A percentile compares a stretch with the other conserved stretches of the same genome.
Evolutionary conservation across 2,329 filamentous ascomycete genomes (phyloP).

Genomic region (Teratosphaeria nubilosa): DNA sequence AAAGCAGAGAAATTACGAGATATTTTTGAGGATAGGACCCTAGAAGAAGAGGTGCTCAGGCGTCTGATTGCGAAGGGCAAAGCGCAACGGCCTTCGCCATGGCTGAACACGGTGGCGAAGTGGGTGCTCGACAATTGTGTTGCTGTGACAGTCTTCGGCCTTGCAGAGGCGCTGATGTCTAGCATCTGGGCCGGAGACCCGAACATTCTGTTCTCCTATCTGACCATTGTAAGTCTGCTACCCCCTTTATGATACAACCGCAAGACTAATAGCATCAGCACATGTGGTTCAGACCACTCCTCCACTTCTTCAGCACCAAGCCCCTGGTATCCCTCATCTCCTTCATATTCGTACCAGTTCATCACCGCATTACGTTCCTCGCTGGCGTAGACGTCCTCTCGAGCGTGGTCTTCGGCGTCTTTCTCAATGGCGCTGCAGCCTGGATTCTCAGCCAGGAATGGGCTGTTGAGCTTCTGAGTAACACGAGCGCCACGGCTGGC

Average conservation of each 20-base stretch:
- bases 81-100: neutral
- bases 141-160: neutral
- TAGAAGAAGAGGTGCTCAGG: neutral
- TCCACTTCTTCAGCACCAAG: neutral
- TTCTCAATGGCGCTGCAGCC: neutral
- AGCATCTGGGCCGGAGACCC: neutral
- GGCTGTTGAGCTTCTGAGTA: neutral
- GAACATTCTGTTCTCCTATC: neutral
- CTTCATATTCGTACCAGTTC: neutral
- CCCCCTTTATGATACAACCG: neutral
- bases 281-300: neutral
- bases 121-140: neutral
- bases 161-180: neutral
- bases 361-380: neutral
- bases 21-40: neutral
- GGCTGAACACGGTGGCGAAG: neutral
- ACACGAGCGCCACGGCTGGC: neutral
- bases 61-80: neutral
- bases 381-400: neutral
- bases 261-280: neutral
- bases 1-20: neutral
- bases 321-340: neutral
- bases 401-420: neutral
- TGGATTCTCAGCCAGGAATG: neutral
- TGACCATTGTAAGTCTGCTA: neutral